A percentile compares a stretch with the other conserved stretches of the same genome.
Conservation (phyloP, 768 basidiomycete species). For the Boletus rufocinnamomeus region DNA sequence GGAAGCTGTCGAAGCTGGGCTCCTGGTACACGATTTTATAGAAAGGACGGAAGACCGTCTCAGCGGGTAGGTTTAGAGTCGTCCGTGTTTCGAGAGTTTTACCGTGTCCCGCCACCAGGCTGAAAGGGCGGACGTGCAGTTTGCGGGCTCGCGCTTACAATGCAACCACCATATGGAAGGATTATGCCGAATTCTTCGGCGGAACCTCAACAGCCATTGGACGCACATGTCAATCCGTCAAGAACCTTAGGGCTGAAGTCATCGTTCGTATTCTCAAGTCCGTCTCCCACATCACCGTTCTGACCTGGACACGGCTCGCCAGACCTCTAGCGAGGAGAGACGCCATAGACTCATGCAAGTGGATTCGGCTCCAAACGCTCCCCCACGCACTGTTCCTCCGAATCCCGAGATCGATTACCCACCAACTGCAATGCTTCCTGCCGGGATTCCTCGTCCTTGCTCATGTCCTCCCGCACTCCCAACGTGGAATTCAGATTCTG, state of each 20-base stretch:
- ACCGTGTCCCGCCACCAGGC: background rate
- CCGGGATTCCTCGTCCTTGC: background rate
- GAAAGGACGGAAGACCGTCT: background rate
- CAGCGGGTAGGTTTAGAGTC: background rate
- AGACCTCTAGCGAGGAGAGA: conserved; percentile 3
- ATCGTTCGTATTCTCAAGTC: background rate
- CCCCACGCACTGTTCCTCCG: background rate
- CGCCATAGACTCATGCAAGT: background rate
- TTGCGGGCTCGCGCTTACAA: background rate
- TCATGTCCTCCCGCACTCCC: conserved; percentile 6
- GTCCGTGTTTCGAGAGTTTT: background rate
- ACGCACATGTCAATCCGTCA: background rate
- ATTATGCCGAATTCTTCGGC: background rate
- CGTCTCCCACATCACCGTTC: background rate
- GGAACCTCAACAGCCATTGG: conserved; percentile 9
- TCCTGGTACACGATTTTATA: background rate
- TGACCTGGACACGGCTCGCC: background rate
- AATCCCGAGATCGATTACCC: fast-evolving
- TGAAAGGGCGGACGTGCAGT: background rate
- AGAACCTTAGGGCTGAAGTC: background rate
- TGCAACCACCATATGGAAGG: background rate
- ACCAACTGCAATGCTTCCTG: fast-evolving
- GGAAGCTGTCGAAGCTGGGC: background rate
- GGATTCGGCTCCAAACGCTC: too few relatives aligned
- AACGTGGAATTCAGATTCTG: background rate